A percentile compares a stretch with the other conserved stretches of the same genome.
phyloP scores from a whole-genome alignment of 2,329 filamentous ascomycete genomes.

The Fusarium brachygibbosum region DNA sequence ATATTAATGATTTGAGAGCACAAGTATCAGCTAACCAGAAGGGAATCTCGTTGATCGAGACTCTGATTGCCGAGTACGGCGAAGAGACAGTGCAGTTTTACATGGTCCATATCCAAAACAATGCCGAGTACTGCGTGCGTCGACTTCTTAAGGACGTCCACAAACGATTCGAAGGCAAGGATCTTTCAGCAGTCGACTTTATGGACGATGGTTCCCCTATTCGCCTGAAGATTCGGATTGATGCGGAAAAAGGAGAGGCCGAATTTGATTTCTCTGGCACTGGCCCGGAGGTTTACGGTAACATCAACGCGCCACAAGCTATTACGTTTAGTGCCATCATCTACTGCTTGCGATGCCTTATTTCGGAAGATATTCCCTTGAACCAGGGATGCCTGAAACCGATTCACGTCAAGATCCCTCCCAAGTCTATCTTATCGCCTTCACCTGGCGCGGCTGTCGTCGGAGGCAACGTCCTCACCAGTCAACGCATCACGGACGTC shows the following conservation, averaged over 20 bases:
- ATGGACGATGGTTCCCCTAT: slow-evolving; percentile 91
- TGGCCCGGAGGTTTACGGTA: slow-evolving; percentile 83
- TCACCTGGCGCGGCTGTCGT: slow-evolving; percentile 84
- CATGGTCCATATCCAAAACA: slow-evolving; percentile 84
- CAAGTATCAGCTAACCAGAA: slow-evolving; percentile 89
- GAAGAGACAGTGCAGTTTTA: slow-evolving; percentile 85
- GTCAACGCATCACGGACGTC: slow-evolving; percentile 61
- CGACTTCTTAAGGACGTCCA: slow-evolving; percentile 79
- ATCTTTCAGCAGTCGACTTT: slow-evolving; percentile 79
- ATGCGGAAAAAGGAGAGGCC: slow-evolving; percentile 80
- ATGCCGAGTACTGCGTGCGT: slow-evolving; percentile 81
- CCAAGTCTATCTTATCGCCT: slow-evolving; percentile 79
- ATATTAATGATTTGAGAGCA: slow-evolving; percentile 85
- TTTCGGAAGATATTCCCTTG: slow-evolving; percentile 83
- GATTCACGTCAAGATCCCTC: slow-evolving; percentile 79
- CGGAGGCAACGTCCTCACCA: slow-evolving; percentile 78
- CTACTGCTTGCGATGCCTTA: slow-evolving; percentile 84
- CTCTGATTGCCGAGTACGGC: slow-evolving; percentile 82
- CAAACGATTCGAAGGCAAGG: slow-evolving; percentile 76
- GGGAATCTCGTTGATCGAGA: slow-evolving; percentile 83
- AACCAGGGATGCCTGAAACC: slow-evolving; percentile 87
- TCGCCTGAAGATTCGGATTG: slow-evolving; percentile 78
- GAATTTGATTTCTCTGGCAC: slow-evolving; percentile 86
- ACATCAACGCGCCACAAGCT: slow-evolving; percentile 84
- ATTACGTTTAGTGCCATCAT: slow-evolving; percentile 90